phyloP scores from a whole-genome alignment of 2,329 filamentous ascomycete genomes.

The Ophiosphaerella korrae region DNA sequence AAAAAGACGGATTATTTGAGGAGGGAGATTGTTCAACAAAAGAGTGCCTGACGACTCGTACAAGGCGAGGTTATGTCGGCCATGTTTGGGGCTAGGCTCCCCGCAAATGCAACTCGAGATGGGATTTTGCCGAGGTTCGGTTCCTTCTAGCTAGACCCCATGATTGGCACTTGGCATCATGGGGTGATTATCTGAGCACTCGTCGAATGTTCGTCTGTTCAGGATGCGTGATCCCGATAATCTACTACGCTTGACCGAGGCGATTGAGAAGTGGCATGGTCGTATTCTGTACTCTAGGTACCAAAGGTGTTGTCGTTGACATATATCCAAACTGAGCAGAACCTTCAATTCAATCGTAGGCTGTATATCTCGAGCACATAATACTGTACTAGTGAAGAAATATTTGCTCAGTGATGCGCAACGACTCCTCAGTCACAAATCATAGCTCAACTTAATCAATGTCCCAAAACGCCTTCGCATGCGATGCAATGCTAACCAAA shows the following conservation, averaged over 20 bases:
- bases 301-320: too few species aligned
- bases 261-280: neutral
- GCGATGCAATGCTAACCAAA: constrained; percentile 4
- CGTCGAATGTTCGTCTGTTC: constrained; percentile 10
- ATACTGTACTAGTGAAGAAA: too few species aligned
- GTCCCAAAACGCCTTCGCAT: constrained; percentile 1
- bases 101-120: constrained; percentile 11
- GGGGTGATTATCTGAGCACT: constrained; percentile 4
- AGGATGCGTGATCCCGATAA: neutral
- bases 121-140: constrained; percentile 31
- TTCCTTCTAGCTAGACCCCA: constrained; percentile 9
- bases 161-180: constrained; percentile 3
- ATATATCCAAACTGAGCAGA: too few species aligned
- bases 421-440: too few species aligned
- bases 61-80: constrained; percentile 27
- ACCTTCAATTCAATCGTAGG: too few species aligned
- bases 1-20: constrained; percentile 6
- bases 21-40: constrained; percentile 21
- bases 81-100: constrained; percentile 17
- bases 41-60: constrained; percentile 19
- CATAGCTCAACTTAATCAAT: too few species aligned
- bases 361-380: too few species aligned
- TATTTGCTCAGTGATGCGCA: too few species aligned
- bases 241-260: neutral
- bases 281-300: neutral